These are phyloP conservation scores for Herpetospermum pedunculosum DNA, from an alignment of 306 rosid genomes.

Conservation along the genomic window DNA sequence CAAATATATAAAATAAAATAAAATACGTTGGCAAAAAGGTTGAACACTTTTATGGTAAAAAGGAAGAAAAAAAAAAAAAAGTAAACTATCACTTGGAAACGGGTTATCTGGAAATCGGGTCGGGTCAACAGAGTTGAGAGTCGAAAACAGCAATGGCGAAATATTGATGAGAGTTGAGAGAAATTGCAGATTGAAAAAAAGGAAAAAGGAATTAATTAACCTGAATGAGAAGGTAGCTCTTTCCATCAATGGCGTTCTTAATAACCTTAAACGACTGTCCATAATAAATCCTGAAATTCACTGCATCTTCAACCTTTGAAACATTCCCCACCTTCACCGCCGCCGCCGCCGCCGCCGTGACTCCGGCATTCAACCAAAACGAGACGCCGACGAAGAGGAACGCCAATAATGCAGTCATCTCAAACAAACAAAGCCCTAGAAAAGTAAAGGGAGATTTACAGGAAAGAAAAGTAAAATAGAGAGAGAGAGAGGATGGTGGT, in stretches of 20 bases:
- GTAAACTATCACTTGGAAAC: neutral
- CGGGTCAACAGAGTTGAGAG: neutral
- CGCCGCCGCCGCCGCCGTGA: neutral
- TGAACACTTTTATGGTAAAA: neutral
- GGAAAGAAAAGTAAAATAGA: neutral
- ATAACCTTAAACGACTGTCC: conserved; percentile 91
- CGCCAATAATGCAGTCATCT: neutral
- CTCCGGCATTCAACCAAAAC: neutral
- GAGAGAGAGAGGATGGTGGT: neutral
- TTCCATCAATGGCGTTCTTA: conserved; percentile 73
- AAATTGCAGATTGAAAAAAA: neutral
- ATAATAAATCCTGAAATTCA: conserved; percentile 63
- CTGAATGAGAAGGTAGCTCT: conserved; percentile 94
- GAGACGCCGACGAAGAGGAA: neutral
- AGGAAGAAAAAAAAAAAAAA: neutral
- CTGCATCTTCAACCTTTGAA: conserved; percentile 79
- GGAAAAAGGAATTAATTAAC: conserved; percentile 30
- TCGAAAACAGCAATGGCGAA: neutral
- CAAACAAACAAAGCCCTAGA: neutral
- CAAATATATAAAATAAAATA: too few species aligned
- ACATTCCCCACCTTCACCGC: conserved; percentile 32
- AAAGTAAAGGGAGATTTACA: neutral
- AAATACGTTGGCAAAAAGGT: neutral
- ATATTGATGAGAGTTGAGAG: too few species aligned
- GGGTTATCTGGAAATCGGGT: too few species aligned